Evolutionary conservation across 768 basidiomycete species (phyloP).

Genomic region (Lactarius indigo): DNA sequence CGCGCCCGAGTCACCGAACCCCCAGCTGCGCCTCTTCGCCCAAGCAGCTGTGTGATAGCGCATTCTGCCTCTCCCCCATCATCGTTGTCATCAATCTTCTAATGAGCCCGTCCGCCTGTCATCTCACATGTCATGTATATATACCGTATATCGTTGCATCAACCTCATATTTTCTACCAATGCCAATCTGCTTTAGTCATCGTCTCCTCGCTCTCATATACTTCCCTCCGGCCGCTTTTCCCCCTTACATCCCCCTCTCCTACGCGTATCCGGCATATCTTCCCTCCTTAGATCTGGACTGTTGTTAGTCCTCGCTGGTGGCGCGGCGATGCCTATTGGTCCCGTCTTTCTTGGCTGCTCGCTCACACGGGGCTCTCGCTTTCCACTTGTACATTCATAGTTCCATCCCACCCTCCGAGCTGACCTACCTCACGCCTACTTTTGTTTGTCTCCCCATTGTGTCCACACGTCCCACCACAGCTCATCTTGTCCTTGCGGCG

Average conservation of each 20-base stretch:
- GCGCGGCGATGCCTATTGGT: background rate
- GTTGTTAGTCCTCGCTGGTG: background rate
- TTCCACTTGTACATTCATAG: background rate
- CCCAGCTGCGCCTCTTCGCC: conserved; percentile 6
- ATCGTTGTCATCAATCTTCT: background rate
- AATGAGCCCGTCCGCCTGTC: background rate
- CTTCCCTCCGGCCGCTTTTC: background rate
- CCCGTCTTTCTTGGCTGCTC: background rate
- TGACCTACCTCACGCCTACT: background rate
- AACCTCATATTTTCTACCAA: background rate
- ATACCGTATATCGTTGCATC: conserved; percentile 11
- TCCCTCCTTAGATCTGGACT: conserved; percentile 3
- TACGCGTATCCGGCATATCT: conserved; percentile 2
- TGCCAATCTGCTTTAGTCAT: conserved; percentile 19
- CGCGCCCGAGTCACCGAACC: background rate
- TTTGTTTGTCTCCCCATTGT: background rate
- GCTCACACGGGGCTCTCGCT: background rate
- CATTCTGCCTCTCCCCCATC: background rate
- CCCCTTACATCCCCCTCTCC: background rate
- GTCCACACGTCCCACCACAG: background rate
- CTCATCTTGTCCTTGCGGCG: background rate
- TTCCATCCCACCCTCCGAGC: background rate
- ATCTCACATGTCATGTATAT: conserved; percentile 6
- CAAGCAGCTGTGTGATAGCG: conserved; percentile 6
- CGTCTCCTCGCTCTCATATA: conserved; percentile 20